Percentiles rank a stretch among this genome's conserved stretches.
Conservation (phyloP, 2,329 filamentous ascomycete species). For the Chalaropsis ovoidea region DNA sequence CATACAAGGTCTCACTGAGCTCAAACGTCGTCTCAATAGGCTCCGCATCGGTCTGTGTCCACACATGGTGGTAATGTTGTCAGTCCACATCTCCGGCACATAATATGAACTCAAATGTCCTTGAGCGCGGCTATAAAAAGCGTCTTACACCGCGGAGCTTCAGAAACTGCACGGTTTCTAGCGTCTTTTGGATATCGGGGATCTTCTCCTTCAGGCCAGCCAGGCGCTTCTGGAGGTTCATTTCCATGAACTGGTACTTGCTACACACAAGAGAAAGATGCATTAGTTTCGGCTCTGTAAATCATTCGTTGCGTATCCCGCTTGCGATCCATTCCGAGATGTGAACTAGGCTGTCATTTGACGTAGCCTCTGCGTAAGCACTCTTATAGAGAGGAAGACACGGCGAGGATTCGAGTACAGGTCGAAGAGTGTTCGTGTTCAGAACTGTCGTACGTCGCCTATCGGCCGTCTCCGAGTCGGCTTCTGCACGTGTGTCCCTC, state of each 20-base stretch:
- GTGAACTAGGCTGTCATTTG: too few species aligned
- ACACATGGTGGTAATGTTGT: background rate
- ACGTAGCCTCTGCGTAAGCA: too few species aligned
- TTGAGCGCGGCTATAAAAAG: background rate
- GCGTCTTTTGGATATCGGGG: constrained; percentile 89
- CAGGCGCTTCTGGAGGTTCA: constrained; percentile 76
- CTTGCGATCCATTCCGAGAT: background rate
- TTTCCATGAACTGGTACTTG: constrained; percentile 99
- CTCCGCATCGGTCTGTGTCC: constrained; percentile 44
- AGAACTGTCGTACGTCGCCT: background rate
- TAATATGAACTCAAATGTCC: background rate
- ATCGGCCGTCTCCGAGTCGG: background rate
- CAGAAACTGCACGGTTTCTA: constrained; percentile 82
- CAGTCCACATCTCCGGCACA: background rate
- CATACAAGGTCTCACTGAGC: constrained; percentile 89
- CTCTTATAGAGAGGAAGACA: background rate
- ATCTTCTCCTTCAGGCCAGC: constrained; percentile 84
- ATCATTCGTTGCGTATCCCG: background rate
- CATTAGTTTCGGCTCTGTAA: background rate
- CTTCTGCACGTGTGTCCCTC: background rate
- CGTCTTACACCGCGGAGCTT: constrained; percentile 57
- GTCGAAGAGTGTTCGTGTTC: background rate
- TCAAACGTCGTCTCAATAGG: constrained; percentile 89
- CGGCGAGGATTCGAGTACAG: too few species aligned
- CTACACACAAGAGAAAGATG: constrained; percentile 37